A percentile compares a stretch with the other conserved stretches of the same genome.
phyloP scores from a whole-genome alignment of 2,329 filamentous ascomycete genomes.

The Clonostachys sp. region DNA sequence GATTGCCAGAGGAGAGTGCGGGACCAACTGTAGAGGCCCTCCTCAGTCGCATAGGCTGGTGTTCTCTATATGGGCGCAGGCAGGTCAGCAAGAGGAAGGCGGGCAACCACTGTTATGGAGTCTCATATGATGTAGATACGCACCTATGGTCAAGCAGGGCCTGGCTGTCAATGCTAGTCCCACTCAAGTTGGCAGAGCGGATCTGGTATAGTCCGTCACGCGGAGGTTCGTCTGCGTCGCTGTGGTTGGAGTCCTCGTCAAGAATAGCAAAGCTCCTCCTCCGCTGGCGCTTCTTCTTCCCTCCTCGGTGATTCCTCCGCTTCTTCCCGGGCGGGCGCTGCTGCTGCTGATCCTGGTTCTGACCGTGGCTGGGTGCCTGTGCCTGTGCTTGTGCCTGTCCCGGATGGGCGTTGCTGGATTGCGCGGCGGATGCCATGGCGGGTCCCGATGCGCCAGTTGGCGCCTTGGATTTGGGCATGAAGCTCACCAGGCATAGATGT shows the following conservation, averaged over 20 bases:
- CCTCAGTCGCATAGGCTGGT: constrained; percentile 59
- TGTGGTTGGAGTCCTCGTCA: constrained; percentile 43
- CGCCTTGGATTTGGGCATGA: too few species aligned
- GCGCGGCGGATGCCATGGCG: background rate
- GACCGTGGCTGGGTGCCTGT: background rate
- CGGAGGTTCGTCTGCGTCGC: constrained; percentile 15
- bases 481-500: too few species aligned
- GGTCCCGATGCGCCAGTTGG: too few species aligned
- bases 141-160: constrained; percentile 82
- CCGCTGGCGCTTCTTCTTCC: constrained; percentile 72
- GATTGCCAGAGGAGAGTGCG: constrained; percentile 15
- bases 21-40: constrained; percentile 45
- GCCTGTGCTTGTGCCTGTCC: background rate
- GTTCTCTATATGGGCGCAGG: constrained; percentile 35
- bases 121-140: constrained; percentile 6
- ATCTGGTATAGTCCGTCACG: constrained; percentile 44
- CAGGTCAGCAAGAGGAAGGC: background rate
- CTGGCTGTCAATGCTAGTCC: constrained; percentile 85
- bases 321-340: constrained; percentile 42
- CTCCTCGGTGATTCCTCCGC: constrained; percentile 66
- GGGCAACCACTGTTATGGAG: background rate
- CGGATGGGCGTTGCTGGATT: background rate
- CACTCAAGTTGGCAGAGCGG: constrained; percentile 61
- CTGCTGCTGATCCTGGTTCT: background rate
- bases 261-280: constrained; percentile 75